phyloP scores from a whole-genome alignment of 176 grass and related monocot species.

The Areca catechu region DNA sequence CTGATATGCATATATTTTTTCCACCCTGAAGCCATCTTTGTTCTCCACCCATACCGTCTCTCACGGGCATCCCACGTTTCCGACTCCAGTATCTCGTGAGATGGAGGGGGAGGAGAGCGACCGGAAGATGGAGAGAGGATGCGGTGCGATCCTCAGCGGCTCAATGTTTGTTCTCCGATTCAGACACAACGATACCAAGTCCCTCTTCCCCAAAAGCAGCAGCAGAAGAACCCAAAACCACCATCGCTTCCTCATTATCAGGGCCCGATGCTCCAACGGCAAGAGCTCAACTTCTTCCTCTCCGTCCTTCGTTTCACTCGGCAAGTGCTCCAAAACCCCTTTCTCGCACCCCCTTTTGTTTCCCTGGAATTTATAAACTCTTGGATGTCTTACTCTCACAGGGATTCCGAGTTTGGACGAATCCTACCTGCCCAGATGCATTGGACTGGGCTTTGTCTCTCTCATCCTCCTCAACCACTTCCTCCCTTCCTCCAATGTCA shows the following conservation, averaged over 20 bases:
- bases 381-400: constrained; percentile 7
- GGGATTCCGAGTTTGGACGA: constrained; percentile 82
- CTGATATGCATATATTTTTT: too few species aligned
- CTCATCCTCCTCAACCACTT: constrained; percentile 82
- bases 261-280: constrained; percentile 40
- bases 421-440: constrained; percentile 82
- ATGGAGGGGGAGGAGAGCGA: too few species aligned
- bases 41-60: too few species aligned
- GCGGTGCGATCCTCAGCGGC: too few species aligned
- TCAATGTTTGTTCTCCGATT: too few species aligned
- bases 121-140: too few species aligned
- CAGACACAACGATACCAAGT: too few species aligned
- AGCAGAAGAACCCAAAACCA: not conserved
- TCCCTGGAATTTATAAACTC: not conserved
- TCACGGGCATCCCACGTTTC: too few species aligned
- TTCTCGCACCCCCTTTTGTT: not conserved
- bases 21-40: too few species aligned
- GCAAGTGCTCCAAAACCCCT: constrained; percentile 7
- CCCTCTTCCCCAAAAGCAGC: too few species aligned
- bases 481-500: constrained; percentile 38
- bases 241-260: constrained; percentile 8
- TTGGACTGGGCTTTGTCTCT: constrained; percentile 53
- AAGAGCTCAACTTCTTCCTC: constrained; percentile 61
- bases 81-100: too few species aligned
- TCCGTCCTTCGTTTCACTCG: constrained; percentile 97